phyloP scores from a whole-genome alignment of 305 asterid species.

The Striga hermonthica region DNA sequence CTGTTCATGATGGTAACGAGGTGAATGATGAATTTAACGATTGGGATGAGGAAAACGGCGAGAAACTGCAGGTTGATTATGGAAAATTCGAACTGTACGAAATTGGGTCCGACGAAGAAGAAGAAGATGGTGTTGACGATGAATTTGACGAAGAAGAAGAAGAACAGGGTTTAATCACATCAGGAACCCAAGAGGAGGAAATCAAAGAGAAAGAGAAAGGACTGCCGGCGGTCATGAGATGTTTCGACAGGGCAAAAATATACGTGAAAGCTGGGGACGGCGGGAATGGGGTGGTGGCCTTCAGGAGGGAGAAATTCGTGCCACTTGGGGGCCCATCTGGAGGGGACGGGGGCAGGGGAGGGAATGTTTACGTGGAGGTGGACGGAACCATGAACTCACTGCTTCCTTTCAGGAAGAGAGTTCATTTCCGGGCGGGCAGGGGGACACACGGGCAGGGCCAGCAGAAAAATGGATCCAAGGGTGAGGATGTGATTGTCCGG shows the following conservation, averaged over 20 bases:
- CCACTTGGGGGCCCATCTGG: constrained; percentile 97
- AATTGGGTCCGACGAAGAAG: constrained; percentile 52
- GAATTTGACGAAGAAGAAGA: constrained; percentile 40
- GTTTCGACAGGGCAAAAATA: constrained; percentile 81
- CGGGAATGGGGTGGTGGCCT: constrained; percentile 90
- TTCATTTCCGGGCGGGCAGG: constrained; percentile 82
- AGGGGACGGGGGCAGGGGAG: constrained; percentile 97
- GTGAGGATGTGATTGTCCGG: constrained; percentile 70
- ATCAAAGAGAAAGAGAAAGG: constrained; percentile 80
- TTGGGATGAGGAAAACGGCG: not conserved
- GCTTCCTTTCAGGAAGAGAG: constrained; percentile 73
- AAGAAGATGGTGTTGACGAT: not conserved
- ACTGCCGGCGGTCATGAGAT: constrained; percentile 94
- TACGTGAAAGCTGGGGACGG: constrained; percentile 87
- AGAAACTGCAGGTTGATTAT: constrained; percentile 42
- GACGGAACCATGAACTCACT: constrained; percentile 79
- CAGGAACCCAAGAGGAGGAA: constrained; percentile 43
- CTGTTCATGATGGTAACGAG: not conserved
- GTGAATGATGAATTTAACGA: not conserved
- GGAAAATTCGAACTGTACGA: constrained; percentile 68
- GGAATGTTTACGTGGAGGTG: constrained; percentile 71
- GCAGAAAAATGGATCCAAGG: constrained; percentile 75
- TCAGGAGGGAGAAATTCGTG: constrained; percentile 88
- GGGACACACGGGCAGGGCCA: constrained; percentile 82
- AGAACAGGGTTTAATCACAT: constrained; percentile 31